Base-by-base conservation (phyloP, 768 basidiomycete genomes). In the Daedalea quercina region DNA sequence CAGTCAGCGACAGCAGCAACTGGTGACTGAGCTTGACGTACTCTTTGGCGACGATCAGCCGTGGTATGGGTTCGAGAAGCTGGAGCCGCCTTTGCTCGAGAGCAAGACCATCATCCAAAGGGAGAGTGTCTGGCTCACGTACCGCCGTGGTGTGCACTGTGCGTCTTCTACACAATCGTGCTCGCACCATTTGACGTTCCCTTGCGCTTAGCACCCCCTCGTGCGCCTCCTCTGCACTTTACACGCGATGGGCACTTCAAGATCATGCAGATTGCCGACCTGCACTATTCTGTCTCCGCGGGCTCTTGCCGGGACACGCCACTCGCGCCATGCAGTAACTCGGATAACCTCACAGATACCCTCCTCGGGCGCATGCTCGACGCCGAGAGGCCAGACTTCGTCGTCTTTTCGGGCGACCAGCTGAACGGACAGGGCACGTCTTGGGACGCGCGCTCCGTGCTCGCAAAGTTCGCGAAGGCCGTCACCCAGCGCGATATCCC, bases 351-450 rank as follows among this genome's bases (percentile, higher is more conserved):
- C 56, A 93, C 93, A 0, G 76, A 74, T n/a, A 74, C 81, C 2
- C 79, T 97, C 47, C 70, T 99, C 40, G 79, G 74, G 7, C 77
- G 70, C 35, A 76, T 82, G 20, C 77, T 99, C 22, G 88, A 90
- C 47, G 66, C 72, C 13, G 92, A 95, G 69, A 84, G 87, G 60
- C 95, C 95, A 0, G 91, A 94, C 64, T 67, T 99, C 11, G 87
- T 97, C 45, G 85, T 99, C 8, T 94, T 98, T 61, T 84, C 80
- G 0, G 95, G 95, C 0, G 95, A 98, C 67, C 92, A 94, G 67
- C 76, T 96, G 23, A 96, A 95, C 58, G 94, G 94, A 0, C 94
- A 97, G 67, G 79, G 80, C 12, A 88, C 90, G 0, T 82, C 87
- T 0, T 98, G 94, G 89, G 93, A 96, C 56, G 76, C 90, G 1